Evolutionary conservation across 495 filamentous ascomycete species (phyloP), one percentile per base, ranked within the genome.

Genomic region (Corynascus novoguineensis): DNA sequence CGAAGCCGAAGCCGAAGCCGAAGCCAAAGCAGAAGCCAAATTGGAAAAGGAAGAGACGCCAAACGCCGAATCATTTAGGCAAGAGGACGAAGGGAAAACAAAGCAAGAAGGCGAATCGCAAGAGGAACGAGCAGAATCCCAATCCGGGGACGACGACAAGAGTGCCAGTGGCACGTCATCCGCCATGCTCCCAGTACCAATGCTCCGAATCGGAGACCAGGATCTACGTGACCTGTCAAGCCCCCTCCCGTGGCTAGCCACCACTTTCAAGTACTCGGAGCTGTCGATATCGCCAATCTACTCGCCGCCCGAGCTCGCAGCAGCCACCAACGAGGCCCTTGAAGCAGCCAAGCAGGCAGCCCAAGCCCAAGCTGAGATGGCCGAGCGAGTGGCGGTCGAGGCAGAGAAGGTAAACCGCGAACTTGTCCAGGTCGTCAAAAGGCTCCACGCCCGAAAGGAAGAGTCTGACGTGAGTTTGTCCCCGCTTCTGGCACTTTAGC

Each of bases 381-480:
- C 67, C 10, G 62, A 56, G 41, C 64, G 64, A 17, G 52, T 81
- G 5, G 69, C 69, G 1, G 59, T 57, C 22, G 75, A 75, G 53
- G 73, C 75, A 10, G 71, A 79, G 28, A 60, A 65, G 44, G 50
- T 81, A 22, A 63, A 66, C 28, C 58, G 61, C n/a, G 68, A 73
- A 46, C 48, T 82, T 22, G 66, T 64, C 5, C 57, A 50, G 10
- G 68, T 74, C 8, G 56, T 75, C 22, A 56, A 63, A 38, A 73
- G 68, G 38, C 59, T 81, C 10, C 64, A 71, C 48, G 65, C 63
- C 22, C 66, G 80, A 40, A 74, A 70, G 37, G 76, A 81, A 58
- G 78, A 82, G 60, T 75, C 78, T 19, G 71, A 78, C 63, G 79
- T 70, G 69, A 64, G 75, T 60, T 1, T 15, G 11, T 1, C 21